Percentiles rank a stretch among this genome's conserved stretches.
These are phyloP conservation scores for Talaromyces sp. DNA, from an alignment of 2,329 filamentous ascomycete species.

Conservation along the genomic window DNA sequence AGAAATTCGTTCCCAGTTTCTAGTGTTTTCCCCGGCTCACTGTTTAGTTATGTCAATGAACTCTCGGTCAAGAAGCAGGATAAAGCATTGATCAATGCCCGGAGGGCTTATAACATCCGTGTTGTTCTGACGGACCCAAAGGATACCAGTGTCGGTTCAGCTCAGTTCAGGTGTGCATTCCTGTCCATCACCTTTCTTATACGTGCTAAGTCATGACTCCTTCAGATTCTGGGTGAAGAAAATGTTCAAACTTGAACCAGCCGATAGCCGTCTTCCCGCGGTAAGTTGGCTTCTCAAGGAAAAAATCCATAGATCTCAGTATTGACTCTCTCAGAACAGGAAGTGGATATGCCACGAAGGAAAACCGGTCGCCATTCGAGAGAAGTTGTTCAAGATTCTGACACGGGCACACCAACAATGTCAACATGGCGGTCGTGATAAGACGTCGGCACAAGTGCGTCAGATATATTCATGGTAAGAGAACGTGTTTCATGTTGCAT, in stretches of 20 bases:
- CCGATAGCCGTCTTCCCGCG: constrained; percentile 37
- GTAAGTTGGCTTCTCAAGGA: constrained; percentile 28
- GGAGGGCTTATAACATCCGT: constrained; percentile 47
- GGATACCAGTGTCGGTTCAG: constrained; percentile 50
- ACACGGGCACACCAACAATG: constrained; percentile 51
- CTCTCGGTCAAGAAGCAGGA: constrained; percentile 52
- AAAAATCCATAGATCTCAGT: not conserved
- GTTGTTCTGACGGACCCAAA: constrained; percentile 49
- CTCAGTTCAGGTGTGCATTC: constrained; percentile 46
- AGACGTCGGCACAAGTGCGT: constrained; percentile 51
- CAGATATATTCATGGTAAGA: constrained; percentile 50
- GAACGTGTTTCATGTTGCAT: not conserved
- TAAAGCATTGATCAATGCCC: constrained; percentile 50
- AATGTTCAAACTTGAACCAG: constrained; percentile 49
- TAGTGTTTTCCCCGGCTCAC: not conserved
- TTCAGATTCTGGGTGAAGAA: constrained; percentile 53
- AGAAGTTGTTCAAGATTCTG: constrained; percentile 51
- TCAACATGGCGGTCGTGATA: constrained; percentile 52
- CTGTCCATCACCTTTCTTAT: not conserved
- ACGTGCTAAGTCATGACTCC: constrained; percentile 12
- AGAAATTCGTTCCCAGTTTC: constrained; percentile 5
- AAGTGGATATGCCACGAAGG: constrained; percentile 50
- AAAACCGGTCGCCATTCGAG: constrained; percentile 52
- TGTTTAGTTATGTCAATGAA: constrained; percentile 46
- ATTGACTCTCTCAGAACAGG: constrained; percentile 27